Evolutionary conservation across 2,329 filamentous ascomycete species (phyloP).

Genomic region (Exophiala sp.): DNA sequence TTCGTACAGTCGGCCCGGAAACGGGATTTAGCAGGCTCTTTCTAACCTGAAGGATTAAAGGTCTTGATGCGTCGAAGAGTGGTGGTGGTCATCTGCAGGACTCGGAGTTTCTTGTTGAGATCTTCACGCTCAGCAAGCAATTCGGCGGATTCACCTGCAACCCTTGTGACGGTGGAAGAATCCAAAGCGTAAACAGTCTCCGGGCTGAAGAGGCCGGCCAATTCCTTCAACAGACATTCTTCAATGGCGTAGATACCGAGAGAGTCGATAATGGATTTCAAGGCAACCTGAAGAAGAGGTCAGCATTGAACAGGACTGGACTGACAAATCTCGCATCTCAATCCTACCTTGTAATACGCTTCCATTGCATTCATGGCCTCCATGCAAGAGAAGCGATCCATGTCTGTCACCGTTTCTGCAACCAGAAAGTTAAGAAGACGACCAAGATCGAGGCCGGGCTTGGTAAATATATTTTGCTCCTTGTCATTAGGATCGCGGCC

Average conservation of each 20-base stretch:
- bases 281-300: slow-evolving; percentile 36
- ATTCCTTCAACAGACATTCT: slow-evolving; percentile 42
- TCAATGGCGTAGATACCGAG: slow-evolving; percentile 47
- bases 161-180: slow-evolving; percentile 32
- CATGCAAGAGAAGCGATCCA: slow-evolving; percentile 35
- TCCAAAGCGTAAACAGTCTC: slow-evolving; percentile 35
- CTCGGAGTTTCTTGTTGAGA: slow-evolving; percentile 29
- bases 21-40: too few relatives aligned
- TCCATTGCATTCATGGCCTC: slow-evolving; percentile 44
- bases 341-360: slow-evolving; percentile 41
- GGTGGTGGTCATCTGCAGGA: slow-evolving; percentile 6
- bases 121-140: slow-evolving; percentile 16
- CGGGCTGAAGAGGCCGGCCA: slow-evolving; percentile 41
- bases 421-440: slow-evolving; percentile 30
- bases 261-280: slow-evolving; percentile 45
- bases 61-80: slow-evolving; percentile 10
- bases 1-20: too few relatives aligned
- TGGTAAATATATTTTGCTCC: not conserved
- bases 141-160: slow-evolving; percentile 35
- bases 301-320: not conserved
- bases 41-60: not conserved
- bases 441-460: slow-evolving; percentile 7
- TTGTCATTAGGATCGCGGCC: slow-evolving; percentile 1
- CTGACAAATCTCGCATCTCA: not conserved
- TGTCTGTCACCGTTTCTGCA: slow-evolving; percentile 21